Evolutionary conservation across 2,329 filamentous ascomycete genomes (phyloP).

Genomic region (Emmonsia crescens): DNA sequence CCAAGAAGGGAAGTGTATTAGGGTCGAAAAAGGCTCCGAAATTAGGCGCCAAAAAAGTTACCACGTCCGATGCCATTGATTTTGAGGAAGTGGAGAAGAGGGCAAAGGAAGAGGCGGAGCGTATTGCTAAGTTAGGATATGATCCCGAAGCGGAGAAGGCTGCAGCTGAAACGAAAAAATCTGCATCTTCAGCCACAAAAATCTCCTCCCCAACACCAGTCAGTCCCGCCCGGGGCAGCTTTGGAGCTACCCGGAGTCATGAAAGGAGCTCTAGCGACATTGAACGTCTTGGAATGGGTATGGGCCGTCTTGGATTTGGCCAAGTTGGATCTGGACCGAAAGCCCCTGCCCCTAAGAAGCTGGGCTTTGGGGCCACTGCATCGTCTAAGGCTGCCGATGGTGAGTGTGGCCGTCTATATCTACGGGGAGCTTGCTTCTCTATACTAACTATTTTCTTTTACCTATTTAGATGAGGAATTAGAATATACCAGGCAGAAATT

Average conservation of each 20-base stretch:
- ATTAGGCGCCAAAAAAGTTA: constrained; percentile 87
- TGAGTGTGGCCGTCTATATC: constrained; percentile 33
- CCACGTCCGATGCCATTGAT: constrained; percentile 63
- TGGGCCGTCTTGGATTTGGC: constrained; percentile 76
- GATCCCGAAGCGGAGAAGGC: constrained; percentile 76
- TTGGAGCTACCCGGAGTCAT: constrained; percentile 46
- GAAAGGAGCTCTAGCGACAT: constrained; percentile 61
- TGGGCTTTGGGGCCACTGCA: constrained; percentile 79
- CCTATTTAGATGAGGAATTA: constrained; percentile 56
- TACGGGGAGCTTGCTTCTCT: not conserved
- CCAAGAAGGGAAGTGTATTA: constrained; percentile 76
- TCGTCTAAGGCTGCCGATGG: constrained; percentile 60
- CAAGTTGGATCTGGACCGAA: constrained; percentile 61
- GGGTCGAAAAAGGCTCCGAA: constrained; percentile 73
- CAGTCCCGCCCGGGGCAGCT: constrained; percentile 52
- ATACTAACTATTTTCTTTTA: not conserved
- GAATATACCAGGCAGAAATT: constrained; percentile 82
- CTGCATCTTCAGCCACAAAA: constrained; percentile 42
- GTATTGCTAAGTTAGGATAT: constrained; percentile 90
- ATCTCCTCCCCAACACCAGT: constrained; percentile 68
- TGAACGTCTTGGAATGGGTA: constrained; percentile 81
- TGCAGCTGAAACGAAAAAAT: constrained; percentile 27
- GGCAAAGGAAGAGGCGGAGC: constrained; percentile 92
- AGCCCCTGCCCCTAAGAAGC: constrained; percentile 57
- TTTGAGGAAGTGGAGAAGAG: constrained; percentile 97